phyloP scores from a whole-genome alignment of 305 asterid genomes.

The Fraxinus velutina region DNA sequence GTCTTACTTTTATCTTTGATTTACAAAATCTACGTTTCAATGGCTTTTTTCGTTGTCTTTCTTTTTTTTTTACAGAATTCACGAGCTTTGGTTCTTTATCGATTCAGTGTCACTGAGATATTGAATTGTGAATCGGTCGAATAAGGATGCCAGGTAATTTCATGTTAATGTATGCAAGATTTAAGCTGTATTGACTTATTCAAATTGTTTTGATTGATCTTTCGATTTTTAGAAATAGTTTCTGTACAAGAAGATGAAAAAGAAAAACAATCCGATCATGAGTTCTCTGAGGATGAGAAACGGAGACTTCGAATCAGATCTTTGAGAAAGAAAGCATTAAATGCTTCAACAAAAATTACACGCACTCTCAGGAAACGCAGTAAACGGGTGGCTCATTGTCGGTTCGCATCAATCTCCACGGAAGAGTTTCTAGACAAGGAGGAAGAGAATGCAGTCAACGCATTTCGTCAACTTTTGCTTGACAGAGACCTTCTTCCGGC shows the following conservation, averaged over 20 bases:
- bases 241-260: slow-evolving; percentile 52
- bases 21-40: slow-evolving; percentile 5
- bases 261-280: slow-evolving; percentile 57
- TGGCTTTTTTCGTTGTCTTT: background rate
- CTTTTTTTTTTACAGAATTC: slow-evolving; percentile 13
- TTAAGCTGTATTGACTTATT: slow-evolving; percentile 4
- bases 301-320: slow-evolving; percentile 63
- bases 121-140: slow-evolving; percentile 27
- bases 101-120: slow-evolving; percentile 29
- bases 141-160: slow-evolving; percentile 64
- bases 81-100: slow-evolving; percentile 24
- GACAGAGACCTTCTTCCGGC: slow-evolving; percentile 70
- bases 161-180: background rate
- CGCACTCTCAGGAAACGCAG: slow-evolving; percentile 51
- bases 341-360: slow-evolving; percentile 50
- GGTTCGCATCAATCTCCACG: slow-evolving; percentile 63
- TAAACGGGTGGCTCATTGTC: slow-evolving; percentile 59
- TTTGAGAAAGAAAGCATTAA: slow-evolving; percentile 63
- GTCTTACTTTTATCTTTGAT: slow-evolving; percentile 19
- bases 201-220: slow-evolving; percentile 3
- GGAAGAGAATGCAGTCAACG: slow-evolving; percentile 69
- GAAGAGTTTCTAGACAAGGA: slow-evolving; percentile 71
- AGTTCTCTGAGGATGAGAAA: slow-evolving; percentile 70
- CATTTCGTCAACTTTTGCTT: slow-evolving; percentile 59
- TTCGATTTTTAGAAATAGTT: slow-evolving; percentile 33